A percentile compares a stretch with the other conserved stretches of the same genome.
These are phyloP conservation scores for Gnomoniopsis smithogilvyi DNA, from an alignment of 2,329 filamentous ascomycete species.

Conservation along the genomic window DNA sequence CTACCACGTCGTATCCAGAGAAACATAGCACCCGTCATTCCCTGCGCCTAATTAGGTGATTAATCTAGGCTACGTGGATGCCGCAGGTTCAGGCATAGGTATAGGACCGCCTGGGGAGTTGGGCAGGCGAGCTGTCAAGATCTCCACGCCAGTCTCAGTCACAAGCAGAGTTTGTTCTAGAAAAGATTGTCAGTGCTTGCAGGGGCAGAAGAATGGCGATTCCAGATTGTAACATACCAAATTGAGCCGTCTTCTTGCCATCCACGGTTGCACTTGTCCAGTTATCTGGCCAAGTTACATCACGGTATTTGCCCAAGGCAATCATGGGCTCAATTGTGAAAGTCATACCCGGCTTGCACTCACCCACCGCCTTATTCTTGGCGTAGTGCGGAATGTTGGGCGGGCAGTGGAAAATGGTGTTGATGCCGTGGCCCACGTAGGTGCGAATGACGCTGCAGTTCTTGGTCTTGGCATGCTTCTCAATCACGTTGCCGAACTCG, in stretches of 20 bases:
- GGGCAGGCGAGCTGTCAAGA: slow-evolving; percentile 70
- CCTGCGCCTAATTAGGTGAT: slow-evolving; percentile 25
- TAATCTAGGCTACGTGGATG: neutral
- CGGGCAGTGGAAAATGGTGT: slow-evolving; percentile 86
- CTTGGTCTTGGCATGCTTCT: slow-evolving; percentile 85
- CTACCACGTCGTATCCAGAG: too few species aligned
- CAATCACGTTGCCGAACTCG: slow-evolving; percentile 91
- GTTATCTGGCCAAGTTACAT: slow-evolving; percentile 97
- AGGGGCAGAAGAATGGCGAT: too few species aligned
- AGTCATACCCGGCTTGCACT: slow-evolving; percentile 94
- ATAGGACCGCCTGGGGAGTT: slow-evolving; percentile 75
- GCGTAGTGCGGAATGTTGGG: slow-evolving; percentile 96
- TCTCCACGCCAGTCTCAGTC: slow-evolving; percentile 79
- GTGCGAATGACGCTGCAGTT: slow-evolving; percentile 90
- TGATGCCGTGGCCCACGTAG: slow-evolving; percentile 95
- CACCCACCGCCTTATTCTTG: slow-evolving; percentile 96
- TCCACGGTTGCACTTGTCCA: slow-evolving; percentile 96
- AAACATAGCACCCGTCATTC: neutral
- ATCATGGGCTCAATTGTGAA: slow-evolving; percentile 99
- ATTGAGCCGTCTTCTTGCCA: slow-evolving; percentile 87
- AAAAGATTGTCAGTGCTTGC: neutral
- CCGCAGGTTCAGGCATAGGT: slow-evolving; percentile 43
- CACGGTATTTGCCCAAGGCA: slow-evolving; percentile 81
- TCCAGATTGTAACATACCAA: slow-evolving; percentile 74
- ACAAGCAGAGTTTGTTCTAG: slow-evolving; percentile 79